Evolutionary conservation across 495 filamentous ascomycete species (phyloP).

Genomic region (Talaromyces liani): DNA sequence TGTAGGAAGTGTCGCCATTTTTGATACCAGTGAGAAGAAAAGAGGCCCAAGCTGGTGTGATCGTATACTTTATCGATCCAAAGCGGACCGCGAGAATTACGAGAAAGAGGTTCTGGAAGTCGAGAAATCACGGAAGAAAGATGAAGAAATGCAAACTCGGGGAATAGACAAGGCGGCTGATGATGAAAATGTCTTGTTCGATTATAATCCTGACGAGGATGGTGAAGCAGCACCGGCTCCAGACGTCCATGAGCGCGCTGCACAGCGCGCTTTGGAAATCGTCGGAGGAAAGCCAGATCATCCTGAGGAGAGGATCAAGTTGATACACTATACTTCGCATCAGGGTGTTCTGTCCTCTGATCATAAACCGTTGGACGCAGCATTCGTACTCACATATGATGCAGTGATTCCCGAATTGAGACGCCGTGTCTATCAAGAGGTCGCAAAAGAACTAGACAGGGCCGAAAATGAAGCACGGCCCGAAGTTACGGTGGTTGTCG

Average conservation of each 20-base stretch:
- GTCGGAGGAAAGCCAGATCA: conserved; percentile 11
- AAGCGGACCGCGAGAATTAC: conserved; percentile 61
- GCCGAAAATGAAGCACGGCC: conserved; percentile 90
- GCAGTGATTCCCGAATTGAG: conserved; percentile 78
- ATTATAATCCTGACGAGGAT: conserved; percentile 81
- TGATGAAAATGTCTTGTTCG: conserved; percentile 81
- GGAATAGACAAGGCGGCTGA: conserved; percentile 67
- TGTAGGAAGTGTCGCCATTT: conserved; percentile 82
- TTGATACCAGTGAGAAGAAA: conserved; percentile 91
- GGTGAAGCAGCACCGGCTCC: conserved; percentile 55
- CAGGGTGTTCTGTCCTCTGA: conserved; percentile 87
- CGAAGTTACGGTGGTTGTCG: conserved; percentile 74
- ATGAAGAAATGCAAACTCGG: conserved; percentile 76
- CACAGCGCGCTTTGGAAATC: not conserved
- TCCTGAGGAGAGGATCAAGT: conserved; percentile 50
- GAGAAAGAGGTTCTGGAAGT: conserved; percentile 58
- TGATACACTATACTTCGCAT: conserved; percentile 78
- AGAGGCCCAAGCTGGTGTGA: conserved; percentile 96
- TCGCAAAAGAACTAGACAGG: conserved; percentile 80
- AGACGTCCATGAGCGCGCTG: conserved; percentile 22
- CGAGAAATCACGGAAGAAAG: conserved; percentile 58
- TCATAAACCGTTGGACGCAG: conserved; percentile 81
- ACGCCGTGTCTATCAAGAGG: conserved; percentile 74
- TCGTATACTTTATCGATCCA: conserved; percentile 81
- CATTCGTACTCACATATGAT: conserved; percentile 77